These are phyloP conservation scores for Candida anutae DNA, from an alignment of 1,139 yeast genomes.

Conservation along the genomic window DNA sequence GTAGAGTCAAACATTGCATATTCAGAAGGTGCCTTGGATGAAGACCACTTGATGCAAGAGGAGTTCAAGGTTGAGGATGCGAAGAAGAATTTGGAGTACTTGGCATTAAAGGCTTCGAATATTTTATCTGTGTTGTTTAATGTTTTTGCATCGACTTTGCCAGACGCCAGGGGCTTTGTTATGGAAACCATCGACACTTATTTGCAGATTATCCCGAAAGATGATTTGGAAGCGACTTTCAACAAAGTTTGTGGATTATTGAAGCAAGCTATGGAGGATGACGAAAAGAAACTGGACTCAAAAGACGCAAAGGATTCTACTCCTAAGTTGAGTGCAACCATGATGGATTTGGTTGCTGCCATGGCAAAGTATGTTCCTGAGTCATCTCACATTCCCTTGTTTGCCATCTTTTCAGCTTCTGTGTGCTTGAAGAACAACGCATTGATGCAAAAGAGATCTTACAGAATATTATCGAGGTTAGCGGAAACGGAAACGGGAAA, in stretches of 20 bases:
- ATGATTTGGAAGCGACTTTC: conserved; percentile 68
- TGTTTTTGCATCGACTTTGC: conserved; percentile 78
- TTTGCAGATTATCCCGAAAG: conserved; percentile 59
- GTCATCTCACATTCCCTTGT: conserved; percentile 62
- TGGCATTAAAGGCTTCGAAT: conserved; percentile 63
- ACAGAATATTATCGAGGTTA: conserved; percentile 67
- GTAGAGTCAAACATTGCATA: conserved; percentile 72
- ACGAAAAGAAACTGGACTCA: conserved; percentile 15
- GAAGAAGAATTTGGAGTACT: conserved; percentile 47
- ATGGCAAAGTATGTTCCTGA: conserved; percentile 79
- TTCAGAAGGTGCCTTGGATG: conserved; percentile 49
- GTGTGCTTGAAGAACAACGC: conserved; percentile 49
- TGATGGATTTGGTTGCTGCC: conserved; percentile 85
- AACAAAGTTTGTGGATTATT: conserved; percentile 77
- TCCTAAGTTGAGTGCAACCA: conserved; percentile 63
- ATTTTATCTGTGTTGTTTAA: conserved; percentile 82
- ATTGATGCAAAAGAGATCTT: conserved; percentile 81
- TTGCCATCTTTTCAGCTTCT: conserved; percentile 69
- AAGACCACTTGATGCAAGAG: conserved; percentile 52
- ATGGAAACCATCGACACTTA: conserved; percentile 81
- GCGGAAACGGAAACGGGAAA: conserved; percentile 64
- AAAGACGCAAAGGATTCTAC: conserved; percentile 16
- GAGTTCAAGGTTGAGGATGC: conserved; percentile 55
- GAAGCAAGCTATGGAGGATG: conserved; percentile 68
- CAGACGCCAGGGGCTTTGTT: conserved; percentile 77